Conservation (phyloP, 768 basidiomycete genomes). For the Leucosporidium creatinivorum region DNA sequence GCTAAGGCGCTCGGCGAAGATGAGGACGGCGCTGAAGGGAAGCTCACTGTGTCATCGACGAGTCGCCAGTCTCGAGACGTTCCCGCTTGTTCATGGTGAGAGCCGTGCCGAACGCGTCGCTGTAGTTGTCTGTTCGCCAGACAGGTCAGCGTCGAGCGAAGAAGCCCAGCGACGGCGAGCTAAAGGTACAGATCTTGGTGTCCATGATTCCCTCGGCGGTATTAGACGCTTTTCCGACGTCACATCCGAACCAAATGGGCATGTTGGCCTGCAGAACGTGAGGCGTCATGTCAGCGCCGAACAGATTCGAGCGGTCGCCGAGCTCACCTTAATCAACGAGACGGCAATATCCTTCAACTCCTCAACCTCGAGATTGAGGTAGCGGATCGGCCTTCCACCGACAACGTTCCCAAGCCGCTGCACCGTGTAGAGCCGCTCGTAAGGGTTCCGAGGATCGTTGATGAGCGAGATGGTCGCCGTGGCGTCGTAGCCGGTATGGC, state of each 20-base stretch:
- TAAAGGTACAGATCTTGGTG: slow-evolving; percentile 43
- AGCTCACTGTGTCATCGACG: slow-evolving; percentile 64
- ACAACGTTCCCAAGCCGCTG: slow-evolving; percentile 88
- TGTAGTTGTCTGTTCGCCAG: background rate
- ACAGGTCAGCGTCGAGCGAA: background rate
- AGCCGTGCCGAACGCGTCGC: slow-evolving; percentile 71
- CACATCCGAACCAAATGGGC: slow-evolving; percentile 56
- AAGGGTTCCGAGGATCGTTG: slow-evolving; percentile 84
- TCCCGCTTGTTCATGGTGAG: slow-evolving; percentile 77
- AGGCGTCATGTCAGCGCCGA: too few relatives aligned
- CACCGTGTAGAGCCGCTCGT: slow-evolving; percentile 74
- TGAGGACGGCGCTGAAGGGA: background rate
- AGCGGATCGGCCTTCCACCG: slow-evolving; percentile 74
- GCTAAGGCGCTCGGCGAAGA: background rate
- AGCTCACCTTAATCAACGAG: slow-evolving; percentile 41
- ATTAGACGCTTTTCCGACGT: slow-evolving; percentile 81
- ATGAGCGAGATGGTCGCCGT: slow-evolving; percentile 73
- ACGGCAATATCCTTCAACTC: slow-evolving; percentile 73
- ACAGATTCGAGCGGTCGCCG: too few relatives aligned
- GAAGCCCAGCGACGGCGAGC: slow-evolving; percentile 36
- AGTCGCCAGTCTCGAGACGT: slow-evolving; percentile 72
- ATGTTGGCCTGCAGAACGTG: slow-evolving; percentile 15
- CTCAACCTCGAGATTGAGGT: slow-evolving; percentile 40
- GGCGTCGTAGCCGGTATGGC: slow-evolving; percentile 47
- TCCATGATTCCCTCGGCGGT: slow-evolving; percentile 74